These are phyloP conservation scores for Cyclotella choctawhatcheeana DNA, from an alignment of 108 stramenopile species.

Conservation along the genomic window DNA sequence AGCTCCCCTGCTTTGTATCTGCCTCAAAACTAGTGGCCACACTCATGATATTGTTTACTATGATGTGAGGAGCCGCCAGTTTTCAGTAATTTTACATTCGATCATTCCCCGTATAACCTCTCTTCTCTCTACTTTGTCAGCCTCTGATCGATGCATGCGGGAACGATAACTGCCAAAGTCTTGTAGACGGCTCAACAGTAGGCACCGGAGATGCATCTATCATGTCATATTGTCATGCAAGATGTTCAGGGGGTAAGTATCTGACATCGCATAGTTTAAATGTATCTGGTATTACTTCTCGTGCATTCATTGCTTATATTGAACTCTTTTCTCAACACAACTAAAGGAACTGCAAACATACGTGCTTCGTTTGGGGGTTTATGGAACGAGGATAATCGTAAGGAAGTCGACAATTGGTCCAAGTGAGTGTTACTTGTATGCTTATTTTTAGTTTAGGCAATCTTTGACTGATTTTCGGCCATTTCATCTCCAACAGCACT, in stretches of 20 bases:
- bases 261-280: not conserved
- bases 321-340: not conserved
- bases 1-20: not conserved
- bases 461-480: not conserved
- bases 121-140: not conserved
- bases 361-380: not conserved
- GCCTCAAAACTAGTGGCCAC: not conserved
- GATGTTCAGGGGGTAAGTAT: not conserved
- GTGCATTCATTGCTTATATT: not conserved
- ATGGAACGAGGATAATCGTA: not conserved
- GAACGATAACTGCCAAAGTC: not conserved
- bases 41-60: not conserved
- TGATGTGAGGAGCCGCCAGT: not conserved
- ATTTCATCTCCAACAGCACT: not conserved
- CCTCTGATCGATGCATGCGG: slow-evolving; percentile 3
- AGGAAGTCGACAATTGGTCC: not conserved
- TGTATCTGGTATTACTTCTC: too few relatives aligned
- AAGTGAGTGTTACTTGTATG: not conserved
- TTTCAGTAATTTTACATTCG: not conserved
- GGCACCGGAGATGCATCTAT: not conserved
- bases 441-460: not conserved
- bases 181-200: not conserved
- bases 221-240: slow-evolving; percentile 16
- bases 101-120: not conserved
- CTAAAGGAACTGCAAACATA: not conserved